Conservation (phyloP, 2,329 filamentous ascomycete species). For the Triangularia verruculosa region DNA sequence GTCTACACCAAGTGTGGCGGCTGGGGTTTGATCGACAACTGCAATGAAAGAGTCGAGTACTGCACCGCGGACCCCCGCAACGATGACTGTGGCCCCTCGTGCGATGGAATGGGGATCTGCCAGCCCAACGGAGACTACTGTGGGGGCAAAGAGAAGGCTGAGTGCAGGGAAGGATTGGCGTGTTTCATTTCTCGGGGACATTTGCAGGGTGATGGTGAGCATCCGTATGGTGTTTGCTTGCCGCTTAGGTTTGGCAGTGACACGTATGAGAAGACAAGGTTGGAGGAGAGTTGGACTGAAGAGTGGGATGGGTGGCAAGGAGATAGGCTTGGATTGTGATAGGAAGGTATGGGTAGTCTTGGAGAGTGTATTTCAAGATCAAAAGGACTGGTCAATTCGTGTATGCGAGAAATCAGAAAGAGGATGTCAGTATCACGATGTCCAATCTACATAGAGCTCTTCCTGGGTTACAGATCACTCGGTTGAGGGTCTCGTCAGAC, state of each 20-base stretch:
- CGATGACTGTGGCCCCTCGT: slow-evolving; percentile 14
- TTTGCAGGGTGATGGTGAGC: neutral
- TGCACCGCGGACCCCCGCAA: slow-evolving; percentile 16
- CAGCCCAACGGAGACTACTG: slow-evolving; percentile 11
- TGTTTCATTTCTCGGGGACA: slow-evolving; percentile 8
- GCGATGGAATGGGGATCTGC: slow-evolving; percentile 19
- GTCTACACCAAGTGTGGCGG: slow-evolving; percentile 21
- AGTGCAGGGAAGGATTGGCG: slow-evolving; percentile 12
- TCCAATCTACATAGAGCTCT: too few species aligned
- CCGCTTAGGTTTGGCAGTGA: slow-evolving; percentile 14
- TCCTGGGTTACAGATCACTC: too few species aligned
- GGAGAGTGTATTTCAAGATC: too few species aligned
- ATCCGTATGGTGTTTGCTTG: slow-evolving; percentile 5
- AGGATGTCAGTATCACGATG: too few species aligned
- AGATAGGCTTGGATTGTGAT: neutral
- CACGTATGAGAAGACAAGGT: slow-evolving; percentile 6
- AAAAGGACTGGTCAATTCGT: too few species aligned
- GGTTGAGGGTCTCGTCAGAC: too few species aligned
- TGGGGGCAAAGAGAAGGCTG: neutral
- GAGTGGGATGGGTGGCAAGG: neutral
- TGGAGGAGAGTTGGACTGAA: slow-evolving; percentile 1
- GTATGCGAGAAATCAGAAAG: too few species aligned
- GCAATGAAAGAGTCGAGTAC: slow-evolving; percentile 15
- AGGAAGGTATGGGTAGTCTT: neutral
- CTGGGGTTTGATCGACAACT: slow-evolving; percentile 16